Conservation (phyloP, 202 grass and related monocot species). For the Cymbopogon flexuosus region DNA sequence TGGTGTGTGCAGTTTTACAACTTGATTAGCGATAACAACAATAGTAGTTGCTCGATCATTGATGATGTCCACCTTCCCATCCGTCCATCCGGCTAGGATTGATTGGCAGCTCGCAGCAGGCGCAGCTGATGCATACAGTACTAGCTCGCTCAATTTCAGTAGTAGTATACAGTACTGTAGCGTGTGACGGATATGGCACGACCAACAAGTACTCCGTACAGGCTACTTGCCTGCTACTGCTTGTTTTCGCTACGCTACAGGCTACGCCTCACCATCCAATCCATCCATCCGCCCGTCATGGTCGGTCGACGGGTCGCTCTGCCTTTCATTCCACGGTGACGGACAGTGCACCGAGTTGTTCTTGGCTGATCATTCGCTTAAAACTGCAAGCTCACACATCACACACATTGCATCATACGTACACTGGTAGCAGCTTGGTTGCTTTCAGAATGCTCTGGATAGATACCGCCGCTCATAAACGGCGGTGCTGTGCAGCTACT, state of each 20-base stretch:
- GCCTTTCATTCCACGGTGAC: too few species aligned
- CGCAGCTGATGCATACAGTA: not conserved
- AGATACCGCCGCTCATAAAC: not conserved
- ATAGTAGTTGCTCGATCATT: not conserved
- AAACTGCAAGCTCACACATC: not conserved
- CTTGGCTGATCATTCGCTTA: not conserved
- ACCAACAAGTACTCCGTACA: not conserved
- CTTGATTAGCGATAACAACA: not conserved
- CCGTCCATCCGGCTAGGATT: slow-evolving; percentile 38
- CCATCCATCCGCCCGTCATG: too few species aligned
- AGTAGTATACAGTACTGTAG: too few species aligned
- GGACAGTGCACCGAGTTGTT: not conserved
- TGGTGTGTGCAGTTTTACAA: not conserved
- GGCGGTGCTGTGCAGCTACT: not conserved
- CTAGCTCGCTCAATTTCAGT: too few species aligned
- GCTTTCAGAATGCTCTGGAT: not conserved
- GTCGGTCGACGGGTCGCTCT: too few species aligned
- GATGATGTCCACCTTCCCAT: slow-evolving; percentile 17
- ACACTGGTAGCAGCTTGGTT: not conserved
- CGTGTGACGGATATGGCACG: not conserved
- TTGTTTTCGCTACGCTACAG: not conserved
- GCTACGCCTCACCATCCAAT: too few species aligned
- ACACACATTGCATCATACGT: too few species aligned
- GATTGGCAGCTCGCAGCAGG: not conserved
- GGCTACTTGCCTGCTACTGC: not conserved